These are phyloP conservation scores for Penicillium mononematosum DNA, from an alignment of 495 filamentous ascomycete species.

Conservation along the genomic window DNA sequence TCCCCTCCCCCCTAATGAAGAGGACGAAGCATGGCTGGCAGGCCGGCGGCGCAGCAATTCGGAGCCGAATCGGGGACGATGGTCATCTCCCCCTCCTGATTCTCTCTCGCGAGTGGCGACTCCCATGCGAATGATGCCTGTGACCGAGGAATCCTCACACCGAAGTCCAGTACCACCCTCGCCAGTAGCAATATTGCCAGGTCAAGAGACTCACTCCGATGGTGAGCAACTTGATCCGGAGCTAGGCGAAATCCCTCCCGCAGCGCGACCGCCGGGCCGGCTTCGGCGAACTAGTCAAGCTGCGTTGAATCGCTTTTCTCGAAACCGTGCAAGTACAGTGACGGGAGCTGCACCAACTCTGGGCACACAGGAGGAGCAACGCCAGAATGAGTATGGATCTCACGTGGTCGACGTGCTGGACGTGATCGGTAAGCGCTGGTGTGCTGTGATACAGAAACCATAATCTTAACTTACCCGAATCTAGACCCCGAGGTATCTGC, in stretches of 20 bases:
- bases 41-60: conserved; percentile 48
- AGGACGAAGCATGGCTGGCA: conserved; percentile 34
- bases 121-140: conserved; percentile 37
- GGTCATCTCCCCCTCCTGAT: conserved; percentile 34
- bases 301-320: conserved; percentile 33
- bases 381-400: conserved; percentile 49
- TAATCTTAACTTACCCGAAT: background rate
- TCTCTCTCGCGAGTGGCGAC: conserved; percentile 34
- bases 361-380: conserved; percentile 10
- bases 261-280: conserved; percentile 22
- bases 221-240: conserved; percentile 7
- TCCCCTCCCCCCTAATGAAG: conserved; percentile 24
- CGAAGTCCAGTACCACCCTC: conserved; percentile 19
- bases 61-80: conserved; percentile 44
- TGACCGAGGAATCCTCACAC: conserved; percentile 39
- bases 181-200: background rate
- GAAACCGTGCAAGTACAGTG: conserved; percentile 40
- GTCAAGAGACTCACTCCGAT: conserved; percentile 1
- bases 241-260: conserved; percentile 11
- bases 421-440: conserved; percentile 58
- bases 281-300: conserved; percentile 40
- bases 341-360: conserved; percentile 27
- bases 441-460: background rate
- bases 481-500: conserved; percentile 73
- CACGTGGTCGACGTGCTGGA: conserved; percentile 69